Evolutionary conservation across 2,329 filamentous ascomycete genomes (phyloP), one percentile per base, ranked within the genome.

Genomic region (Immersiporthe knoxdaviesiana): DNA sequence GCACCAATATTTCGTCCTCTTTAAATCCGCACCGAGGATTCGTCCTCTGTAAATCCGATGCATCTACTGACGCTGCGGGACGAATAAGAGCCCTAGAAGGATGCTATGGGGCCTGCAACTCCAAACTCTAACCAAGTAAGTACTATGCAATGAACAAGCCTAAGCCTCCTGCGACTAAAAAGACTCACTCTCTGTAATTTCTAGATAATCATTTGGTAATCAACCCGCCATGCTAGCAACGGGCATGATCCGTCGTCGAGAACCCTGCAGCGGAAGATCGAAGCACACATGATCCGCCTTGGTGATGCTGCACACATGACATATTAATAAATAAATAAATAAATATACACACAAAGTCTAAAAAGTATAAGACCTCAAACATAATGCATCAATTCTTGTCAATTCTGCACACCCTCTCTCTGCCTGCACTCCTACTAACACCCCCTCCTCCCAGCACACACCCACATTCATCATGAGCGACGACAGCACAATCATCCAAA

Each of bases 171-270:
- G 66, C 54, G 30, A 65, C 52, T 68, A 65, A 59, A 68, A 64
- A 64, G 47, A 35, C 35, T 60, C 66, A 35, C 35, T 60, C 66
- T 68, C 50, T 37, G 37, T 68, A 68, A 65, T 61, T 52, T 65
- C 60, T 47, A 32, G 54, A 65, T 68, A 68, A 68, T 68, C 61
- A 65, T 65, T 68, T 65, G 41, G 61, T 68, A 68, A 68, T 68
- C 44, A 47, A 11, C n/a, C n/a, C n/a, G n/a, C n/a, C n/a, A n/a
- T n/a, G 8, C 27, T 37, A 24, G 35, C 47, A 47, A 27, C 11
- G 5, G 24, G 5, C 50, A 32, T 47, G 21, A 8, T 37, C 56
- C 58, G n/a, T n/a, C 61, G 35, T 39, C 44, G 63, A 58, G 35
- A 59, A 59, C 27, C 18, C 52, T n/a, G 35, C 35, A 8, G 35